Base-by-base conservation (phyloP, 2,329 filamentous ascomycete species). In the Plenodomus lindquistii region DNA sequence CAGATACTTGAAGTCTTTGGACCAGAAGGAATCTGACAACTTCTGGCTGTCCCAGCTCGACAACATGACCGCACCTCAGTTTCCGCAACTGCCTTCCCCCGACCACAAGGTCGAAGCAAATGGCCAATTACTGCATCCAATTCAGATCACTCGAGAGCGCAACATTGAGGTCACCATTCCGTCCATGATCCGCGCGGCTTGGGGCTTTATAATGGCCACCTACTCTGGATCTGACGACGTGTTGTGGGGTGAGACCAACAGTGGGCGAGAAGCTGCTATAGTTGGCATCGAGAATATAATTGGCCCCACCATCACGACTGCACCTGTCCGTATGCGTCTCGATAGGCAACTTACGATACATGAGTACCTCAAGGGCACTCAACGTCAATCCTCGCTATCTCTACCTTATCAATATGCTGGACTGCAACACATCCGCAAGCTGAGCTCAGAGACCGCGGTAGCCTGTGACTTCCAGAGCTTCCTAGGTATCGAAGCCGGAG, bases 161-260 rank as follows among this genome's bases (percentile, higher is more conserved):
- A 58, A 59, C 11, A 53, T 57, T n/a, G 66, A 66, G 9, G 61
- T 69, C n/a, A 70, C 66, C 2, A 56, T 69, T 46, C 62, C 74
- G 18, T 70, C 69, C 1, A 60, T 73, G 37, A 64, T 80, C 41
- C 70, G 73, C 22, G 71, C 75, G 10, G 73, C 76, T 8, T 80
- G 77, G 77, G 76, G 71, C 1, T 50, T 80, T 35, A 63, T 79
- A 2, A 58, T 79, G 6, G 67, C 74, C 34, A 73, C 70, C 38
- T 79, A 79, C 52, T 75, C 76, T n/a, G 73, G 70, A 2, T 73
- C 73, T 15, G 71, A 78, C 40, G 75, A 80, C 54, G 73, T 79
- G 7, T 68, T 75, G 19, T 81, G 79, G 61, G 78, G 76, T 1
- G 75, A 74, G 49, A 74, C 69, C 1, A 58, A 71, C 15, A 69